Percentiles rank a stretch among this genome's conserved stretches.
These are phyloP conservation scores for Ilyonectria mors-panacis DNA, from an alignment of 2,329 filamentous ascomycete species.

Conservation along the genomic window DNA sequence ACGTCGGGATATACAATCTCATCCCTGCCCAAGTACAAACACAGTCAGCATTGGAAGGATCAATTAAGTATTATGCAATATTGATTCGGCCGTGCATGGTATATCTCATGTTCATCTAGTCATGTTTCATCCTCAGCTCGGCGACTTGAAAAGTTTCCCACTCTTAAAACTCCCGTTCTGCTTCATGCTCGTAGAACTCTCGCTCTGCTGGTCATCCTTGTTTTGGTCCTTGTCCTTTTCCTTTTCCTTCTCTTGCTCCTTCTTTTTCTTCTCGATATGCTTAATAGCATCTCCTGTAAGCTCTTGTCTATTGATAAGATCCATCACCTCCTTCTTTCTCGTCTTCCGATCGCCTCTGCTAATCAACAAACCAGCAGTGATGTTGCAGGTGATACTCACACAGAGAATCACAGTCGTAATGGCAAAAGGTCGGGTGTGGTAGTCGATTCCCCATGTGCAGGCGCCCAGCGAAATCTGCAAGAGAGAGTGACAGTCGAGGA, in stretches of 20 bases:
- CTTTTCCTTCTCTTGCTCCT: slow-evolving; percentile 44
- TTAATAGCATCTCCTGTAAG: slow-evolving; percentile 74
- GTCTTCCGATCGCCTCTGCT: slow-evolving; percentile 82
- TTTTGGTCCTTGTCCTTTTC: slow-evolving; percentile 30
- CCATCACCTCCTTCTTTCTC: slow-evolving; percentile 87
- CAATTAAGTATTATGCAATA: not conserved
- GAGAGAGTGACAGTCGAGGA: slow-evolving; percentile 84
- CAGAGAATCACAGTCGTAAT: slow-evolving; percentile 87
- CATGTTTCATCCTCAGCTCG: not conserved
- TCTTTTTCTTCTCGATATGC: slow-evolving; percentile 62
- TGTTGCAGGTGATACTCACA: slow-evolving; percentile 83
- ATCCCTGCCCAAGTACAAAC: not conserved
- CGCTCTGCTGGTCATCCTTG: slow-evolving; percentile 16
- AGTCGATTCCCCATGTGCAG: slow-evolving; percentile 84
- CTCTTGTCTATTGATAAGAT: slow-evolving; percentile 82
- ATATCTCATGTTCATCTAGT: not conserved
- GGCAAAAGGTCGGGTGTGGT: slow-evolving; percentile 77
- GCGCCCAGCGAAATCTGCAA: slow-evolving; percentile 86
- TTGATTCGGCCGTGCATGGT: slow-evolving; percentile 7
- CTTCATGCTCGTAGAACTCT: slow-evolving; percentile 7
- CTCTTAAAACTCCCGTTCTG: not conserved
- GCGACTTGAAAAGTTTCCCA: slow-evolving; percentile 23
- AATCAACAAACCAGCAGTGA: slow-evolving; percentile 83
- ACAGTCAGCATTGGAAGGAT: not conserved
- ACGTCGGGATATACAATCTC: not conserved